Percentiles rank a stretch among this genome's conserved stretches.
Evolutionary conservation across 202 grass and related monocot species (phyloP).

Genomic region (Brachypodium distachyon): DNA sequence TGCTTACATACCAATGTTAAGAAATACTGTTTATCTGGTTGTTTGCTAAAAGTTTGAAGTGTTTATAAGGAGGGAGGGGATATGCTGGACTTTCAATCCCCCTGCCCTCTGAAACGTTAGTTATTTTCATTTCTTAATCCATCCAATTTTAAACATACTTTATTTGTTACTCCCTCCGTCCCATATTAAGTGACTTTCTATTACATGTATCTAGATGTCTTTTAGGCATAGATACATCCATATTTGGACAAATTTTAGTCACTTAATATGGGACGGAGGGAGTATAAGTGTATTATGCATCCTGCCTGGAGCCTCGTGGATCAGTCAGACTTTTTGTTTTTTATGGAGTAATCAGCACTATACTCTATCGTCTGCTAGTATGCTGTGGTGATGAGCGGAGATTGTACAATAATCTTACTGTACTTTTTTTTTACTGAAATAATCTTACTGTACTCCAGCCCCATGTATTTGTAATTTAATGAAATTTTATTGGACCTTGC

Average conservation of each 20-base stretch:
- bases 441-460: not conserved
- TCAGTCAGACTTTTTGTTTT: not conserved
- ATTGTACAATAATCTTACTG: not conserved
- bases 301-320: not conserved
- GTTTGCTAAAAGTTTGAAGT: not conserved
- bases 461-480: not conserved
- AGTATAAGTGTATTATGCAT: not conserved
- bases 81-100: not conserved
- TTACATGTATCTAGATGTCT: too few relatives aligned
- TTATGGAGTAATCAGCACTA: not conserved
- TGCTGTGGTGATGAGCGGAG: not conserved
- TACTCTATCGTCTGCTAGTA: not conserved
- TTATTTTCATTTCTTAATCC: not conserved
- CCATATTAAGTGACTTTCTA: too few relatives aligned
- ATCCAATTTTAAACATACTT: not conserved
- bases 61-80: not conserved
- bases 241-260: too few relatives aligned
- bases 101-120: not conserved
- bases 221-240: too few relatives aligned
- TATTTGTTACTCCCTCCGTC: not conserved
- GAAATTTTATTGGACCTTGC: not conserved
- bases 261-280: too few relatives aligned
- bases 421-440: too few relatives aligned
- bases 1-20: not conserved
- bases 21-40: not conserved